A percentile compares a stretch with the other conserved stretches of the same genome.
phyloP scores from a whole-genome alignment of 495 filamentous ascomycete species.

The Penicillium flavigenum region DNA sequence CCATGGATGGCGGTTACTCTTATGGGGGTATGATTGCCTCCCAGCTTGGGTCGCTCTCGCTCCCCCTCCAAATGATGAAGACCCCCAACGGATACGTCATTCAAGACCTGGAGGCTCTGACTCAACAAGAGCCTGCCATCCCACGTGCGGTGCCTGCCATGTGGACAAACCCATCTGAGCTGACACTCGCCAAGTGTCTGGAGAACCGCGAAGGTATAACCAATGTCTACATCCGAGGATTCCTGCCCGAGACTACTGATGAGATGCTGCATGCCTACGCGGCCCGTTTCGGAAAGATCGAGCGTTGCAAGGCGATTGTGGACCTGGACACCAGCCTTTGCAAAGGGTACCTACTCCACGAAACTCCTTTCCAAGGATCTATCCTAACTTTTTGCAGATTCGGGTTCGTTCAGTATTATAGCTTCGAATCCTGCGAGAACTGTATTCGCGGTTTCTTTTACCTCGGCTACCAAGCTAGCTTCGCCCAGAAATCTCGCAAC shows the following conservation, averaged over 20 bases:
- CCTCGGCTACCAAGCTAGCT: constrained; percentile 93
- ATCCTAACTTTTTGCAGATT: constrained; percentile 59
- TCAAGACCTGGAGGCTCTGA: constrained; percentile 66
- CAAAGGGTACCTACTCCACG: constrained; percentile 70
- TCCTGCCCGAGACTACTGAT: constrained; percentile 92
- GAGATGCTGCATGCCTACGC: constrained; percentile 82
- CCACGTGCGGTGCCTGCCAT: constrained; percentile 86
- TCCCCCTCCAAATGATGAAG: constrained; percentile 46
- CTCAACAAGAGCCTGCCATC: constrained; percentile 74
- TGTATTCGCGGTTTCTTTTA: constrained; percentile 96
- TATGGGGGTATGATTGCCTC: constrained; percentile 22
- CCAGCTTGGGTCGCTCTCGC: constrained; percentile 25
- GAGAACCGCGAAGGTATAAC: constrained; percentile 85
- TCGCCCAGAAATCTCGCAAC: constrained; percentile 97
- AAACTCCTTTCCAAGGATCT: not conserved
- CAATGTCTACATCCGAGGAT: constrained; percentile 96
- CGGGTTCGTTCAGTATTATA: constrained; percentile 91
- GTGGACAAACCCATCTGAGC: constrained; percentile 68
- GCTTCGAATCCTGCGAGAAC: constrained; percentile 82
- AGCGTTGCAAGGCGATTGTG: constrained; percentile 96
- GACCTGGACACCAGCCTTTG: constrained; percentile 86
- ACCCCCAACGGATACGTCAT: constrained; percentile 55
- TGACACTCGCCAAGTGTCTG: constrained; percentile 83
- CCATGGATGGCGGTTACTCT: constrained; percentile 28
- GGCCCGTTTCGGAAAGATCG: constrained; percentile 81